Conservation (phyloP, 1,284 basidiomycete species). For the Microbotryum scabiosae region DNA sequence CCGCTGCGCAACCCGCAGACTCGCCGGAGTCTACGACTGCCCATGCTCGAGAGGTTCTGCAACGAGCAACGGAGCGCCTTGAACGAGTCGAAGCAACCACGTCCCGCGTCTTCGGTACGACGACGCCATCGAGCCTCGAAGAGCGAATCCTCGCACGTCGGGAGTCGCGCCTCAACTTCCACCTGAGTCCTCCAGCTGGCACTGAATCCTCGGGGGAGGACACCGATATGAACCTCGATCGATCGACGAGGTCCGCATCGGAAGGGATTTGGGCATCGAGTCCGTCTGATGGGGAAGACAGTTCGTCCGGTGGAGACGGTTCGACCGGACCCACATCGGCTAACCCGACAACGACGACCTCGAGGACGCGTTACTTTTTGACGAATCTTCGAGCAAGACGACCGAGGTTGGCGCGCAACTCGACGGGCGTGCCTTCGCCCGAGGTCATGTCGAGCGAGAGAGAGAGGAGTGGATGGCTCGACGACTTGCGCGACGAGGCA, state of each 20-base stretch:
- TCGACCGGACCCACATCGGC: not conserved
- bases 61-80: no score
- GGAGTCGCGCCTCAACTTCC: no score
- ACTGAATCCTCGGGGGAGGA: no score
- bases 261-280: not conserved
- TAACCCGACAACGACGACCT: not conserved
- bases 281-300: not conserved
- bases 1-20: no score
- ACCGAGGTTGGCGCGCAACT: constrained; percentile 15
- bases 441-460: not conserved
- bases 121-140: no score
- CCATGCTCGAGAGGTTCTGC: no score
- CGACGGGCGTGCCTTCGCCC: constrained; percentile 5
- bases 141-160: no score
- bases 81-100: no score
- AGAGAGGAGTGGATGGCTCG: not conserved
- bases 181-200: no score
- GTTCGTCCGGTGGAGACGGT: not conserved
- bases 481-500: not conserved
- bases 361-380: constrained; percentile 16
- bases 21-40: no score
- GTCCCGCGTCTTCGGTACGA: no score
- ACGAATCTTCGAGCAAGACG: constrained; percentile 21
- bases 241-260: not conserved
- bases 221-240: not conserved